phyloP scores from a whole-genome alignment of 805 yeast species.

The Monosporozyma aerobia region DNA sequence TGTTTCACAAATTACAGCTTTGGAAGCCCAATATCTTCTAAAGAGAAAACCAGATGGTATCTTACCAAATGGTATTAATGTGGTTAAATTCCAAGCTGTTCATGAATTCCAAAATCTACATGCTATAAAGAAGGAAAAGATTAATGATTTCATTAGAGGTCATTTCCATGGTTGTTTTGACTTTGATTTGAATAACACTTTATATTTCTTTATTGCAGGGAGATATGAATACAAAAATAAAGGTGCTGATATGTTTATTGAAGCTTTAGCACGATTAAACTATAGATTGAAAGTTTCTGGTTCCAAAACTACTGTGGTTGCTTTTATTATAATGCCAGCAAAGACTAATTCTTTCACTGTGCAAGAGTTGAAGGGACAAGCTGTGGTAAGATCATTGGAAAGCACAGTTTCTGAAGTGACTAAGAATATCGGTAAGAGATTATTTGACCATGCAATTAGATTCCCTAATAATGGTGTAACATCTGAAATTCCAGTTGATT shows the following conservation, averaged over 20 bases:
- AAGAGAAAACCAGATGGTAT: constrained; percentile 98
- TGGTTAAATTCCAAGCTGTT: constrained; percentile 91
- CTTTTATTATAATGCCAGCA: constrained; percentile 97
- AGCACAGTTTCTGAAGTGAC: constrained; percentile 84
- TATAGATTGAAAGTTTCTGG: constrained; percentile 73
- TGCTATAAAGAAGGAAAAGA: constrained; percentile 82
- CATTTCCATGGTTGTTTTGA: constrained; percentile 96
- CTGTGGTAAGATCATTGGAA: constrained; percentile 86
- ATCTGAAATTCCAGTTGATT: constrained; percentile 60
- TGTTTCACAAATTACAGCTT: constrained; percentile 95
- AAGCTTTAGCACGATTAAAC: constrained; percentile 83
- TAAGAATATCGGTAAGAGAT: constrained; percentile 71
- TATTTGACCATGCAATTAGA: constrained; percentile 84
- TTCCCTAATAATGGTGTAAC: constrained; percentile 41
- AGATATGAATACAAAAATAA: constrained; percentile 94
- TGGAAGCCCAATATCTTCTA: constrained; percentile 83
- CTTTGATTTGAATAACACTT: constrained; percentile 86
- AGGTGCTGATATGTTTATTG: constrained; percentile 93
- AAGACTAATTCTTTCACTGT: constrained; percentile 88
- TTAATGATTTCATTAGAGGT: constrained; percentile 90
- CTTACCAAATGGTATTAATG: constrained; percentile 91
- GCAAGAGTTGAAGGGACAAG: constrained; percentile 92
- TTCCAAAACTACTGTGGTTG: constrained; percentile 88
- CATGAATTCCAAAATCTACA: constrained; percentile 97
- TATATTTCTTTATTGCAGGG: constrained; percentile 94